Base-by-base conservation (phyloP, 169 alveolate genomes). In the Cryptosporidium baileyi region DNA sequence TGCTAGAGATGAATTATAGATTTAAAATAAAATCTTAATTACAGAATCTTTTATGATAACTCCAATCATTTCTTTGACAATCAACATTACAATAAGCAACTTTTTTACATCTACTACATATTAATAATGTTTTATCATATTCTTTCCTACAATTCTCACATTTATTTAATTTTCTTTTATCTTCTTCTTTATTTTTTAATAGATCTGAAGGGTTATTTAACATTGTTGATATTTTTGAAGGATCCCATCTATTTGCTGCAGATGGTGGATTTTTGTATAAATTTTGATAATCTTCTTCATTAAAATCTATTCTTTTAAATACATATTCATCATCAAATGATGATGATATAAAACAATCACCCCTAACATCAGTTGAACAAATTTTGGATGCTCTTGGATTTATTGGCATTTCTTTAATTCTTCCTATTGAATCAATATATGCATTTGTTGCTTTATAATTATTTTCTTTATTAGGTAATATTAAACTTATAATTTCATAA, bases 1-100 rank as follows among this genome's bases (percentile, higher is more conserved):
- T 17, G 85, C 85, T 22, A 36, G 85, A 15, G 85, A 74, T 41
- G 85, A 74, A 43, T 59, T 74, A 30, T 74, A 36, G 38, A 24
- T 17, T 19, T 40, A 49, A 30, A 52, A 34, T 4, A 34, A n/a
- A 32, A 3, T 9, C 13, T 57, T 40, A 74, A 52, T 74, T 90
- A 60, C 97, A 94, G 24, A 92, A 88, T 38, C 95, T 89, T 59
- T 91, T 91, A 74, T 94, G 97, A 61, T 89, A 92, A 11, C 85
- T 88, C 95, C 95, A 94, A 89, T 94, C 97, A 13, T 88, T 92
- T 82, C 82, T 91, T 60, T 94, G 97, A 60, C 97, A 94, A 40
- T 91, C 91, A 17, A 61, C 88, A 44, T 93, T 88, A 92, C 97
- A 94, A 90, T 94, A 94, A 67, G 74, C 90, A 24, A 89, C 95